A percentile compares a stretch with the other conserved stretches of the same genome.
phyloP scores from a whole-genome alignment of 1,284 basidiomycete genomes.

The Ceratorhiza oryzae-sativae region DNA sequence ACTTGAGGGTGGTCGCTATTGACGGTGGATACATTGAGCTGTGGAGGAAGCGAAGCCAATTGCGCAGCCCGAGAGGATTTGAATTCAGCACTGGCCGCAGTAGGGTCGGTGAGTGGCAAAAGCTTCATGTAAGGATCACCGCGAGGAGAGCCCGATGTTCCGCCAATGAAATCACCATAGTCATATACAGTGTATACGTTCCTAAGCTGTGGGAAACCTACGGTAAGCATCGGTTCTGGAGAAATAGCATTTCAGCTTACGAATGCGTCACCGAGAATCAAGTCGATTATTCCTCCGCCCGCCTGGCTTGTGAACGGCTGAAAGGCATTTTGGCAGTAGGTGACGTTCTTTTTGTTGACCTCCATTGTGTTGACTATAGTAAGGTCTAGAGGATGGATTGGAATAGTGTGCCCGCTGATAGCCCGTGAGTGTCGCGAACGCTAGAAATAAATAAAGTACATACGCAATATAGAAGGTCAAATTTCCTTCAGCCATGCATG shows the following conservation, averaged over 20 bases:
- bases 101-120: conserved; percentile 20
- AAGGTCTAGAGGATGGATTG: conserved; percentile 22
- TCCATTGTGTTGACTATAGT: neutral
- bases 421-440: neutral
- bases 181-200: conserved; percentile 23
- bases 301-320: conserved; percentile 6
- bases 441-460: neutral
- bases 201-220: neutral
- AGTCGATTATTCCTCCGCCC: conserved; percentile 3
- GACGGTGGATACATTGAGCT: neutral
- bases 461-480: conserved; percentile 27
- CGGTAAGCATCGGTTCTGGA: neutral
- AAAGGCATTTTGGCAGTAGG: neutral
- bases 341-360: neutral
- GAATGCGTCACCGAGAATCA: conserved; percentile 11
- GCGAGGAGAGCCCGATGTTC: neutral
- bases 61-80: conserved; percentile 5
- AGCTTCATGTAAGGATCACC: conserved; percentile 24
- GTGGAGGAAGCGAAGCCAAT: conserved; percentile 10
- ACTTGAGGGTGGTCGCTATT: neutral
- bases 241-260: neutral
- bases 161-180: conserved; percentile 4
- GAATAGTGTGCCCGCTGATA: neutral
- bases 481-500: conserved; percentile 15
- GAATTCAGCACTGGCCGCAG: conserved; percentile 18